A percentile compares a stretch with the other conserved stretches of the same genome.
phyloP scores from a whole-genome alignment of 2,329 filamentous ascomycete species.

The Paracoccidioides lutzii region DNA sequence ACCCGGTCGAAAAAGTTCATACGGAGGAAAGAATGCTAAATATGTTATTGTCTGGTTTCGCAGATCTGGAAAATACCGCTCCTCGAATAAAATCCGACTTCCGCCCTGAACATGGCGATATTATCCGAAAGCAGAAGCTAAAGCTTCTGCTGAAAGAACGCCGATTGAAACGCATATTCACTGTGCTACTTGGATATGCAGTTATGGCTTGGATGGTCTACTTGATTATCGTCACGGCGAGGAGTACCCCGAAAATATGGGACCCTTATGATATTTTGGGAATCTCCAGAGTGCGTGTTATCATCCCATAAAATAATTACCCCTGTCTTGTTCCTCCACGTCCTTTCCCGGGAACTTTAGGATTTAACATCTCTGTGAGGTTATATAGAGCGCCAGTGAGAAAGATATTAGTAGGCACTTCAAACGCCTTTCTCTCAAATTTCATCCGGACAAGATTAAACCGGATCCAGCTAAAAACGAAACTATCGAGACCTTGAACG shows the following conservation, averaged over 20 bases:
- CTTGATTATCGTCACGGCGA: slow-evolving; percentile 68
- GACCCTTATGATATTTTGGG: slow-evolving; percentile 94
- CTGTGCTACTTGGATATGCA: slow-evolving; percentile 64
- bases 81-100: slow-evolving; percentile 71
- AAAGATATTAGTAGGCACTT: slow-evolving; percentile 88
- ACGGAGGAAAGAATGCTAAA: slow-evolving; percentile 18
- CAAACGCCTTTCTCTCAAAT: slow-evolving; percentile 69
- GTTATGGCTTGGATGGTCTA: slow-evolving; percentile 86
- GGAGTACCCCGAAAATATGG: slow-evolving; percentile 65
- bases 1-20: background rate
- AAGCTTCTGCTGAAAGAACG: slow-evolving; percentile 84
- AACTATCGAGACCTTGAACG: slow-evolving; percentile 70
- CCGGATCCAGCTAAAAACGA: slow-evolving; percentile 79
- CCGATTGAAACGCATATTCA: slow-evolving; percentile 69
- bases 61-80: slow-evolving; percentile 64
- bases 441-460: slow-evolving; percentile 84
- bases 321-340: background rate
- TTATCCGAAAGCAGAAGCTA: slow-evolving; percentile 69
- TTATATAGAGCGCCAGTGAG: slow-evolving; percentile 59
- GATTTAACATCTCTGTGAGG: background rate
- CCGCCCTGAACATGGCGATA: slow-evolving; percentile 66
- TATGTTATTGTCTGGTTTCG: slow-evolving; percentile 8
- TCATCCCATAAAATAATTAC: background rate
- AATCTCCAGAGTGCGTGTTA: slow-evolving; percentile 55
- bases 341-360: background rate